Evolutionary conservation across 371 early-diverging fungal species (phyloP).

Genomic region (Mucor velutinosus): DNA sequence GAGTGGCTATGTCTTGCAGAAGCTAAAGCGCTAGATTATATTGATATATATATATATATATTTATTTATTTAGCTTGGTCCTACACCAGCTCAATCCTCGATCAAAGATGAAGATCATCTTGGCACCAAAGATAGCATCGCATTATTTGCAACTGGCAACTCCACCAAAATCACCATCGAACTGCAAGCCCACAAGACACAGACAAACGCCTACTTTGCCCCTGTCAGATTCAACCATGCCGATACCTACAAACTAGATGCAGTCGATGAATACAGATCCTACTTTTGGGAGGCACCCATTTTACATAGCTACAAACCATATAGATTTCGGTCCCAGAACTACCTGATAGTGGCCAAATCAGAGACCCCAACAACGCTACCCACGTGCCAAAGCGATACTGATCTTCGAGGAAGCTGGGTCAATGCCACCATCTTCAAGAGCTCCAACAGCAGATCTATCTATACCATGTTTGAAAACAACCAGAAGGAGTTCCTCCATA

Average conservation of each 20-base stretch:
- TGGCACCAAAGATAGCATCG: conserved; percentile 42
- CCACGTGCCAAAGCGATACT: conserved; percentile 24
- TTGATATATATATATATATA: neutral
- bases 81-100: conserved; percentile 36
- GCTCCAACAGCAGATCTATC: conserved; percentile 23
- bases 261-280: conserved; percentile 37
- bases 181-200: conserved; percentile 33
- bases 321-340: conserved; percentile 31
- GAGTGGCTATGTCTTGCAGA: neutral
- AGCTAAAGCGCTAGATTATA: neutral
- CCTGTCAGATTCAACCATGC: conserved; percentile 33
- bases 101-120: conserved; percentile 32
- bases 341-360: conserved; percentile 23
- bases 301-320: conserved; percentile 37
- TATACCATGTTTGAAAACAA: conserved; percentile 40
- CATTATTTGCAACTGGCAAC: conserved; percentile 34
- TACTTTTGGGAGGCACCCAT: conserved; percentile 48
- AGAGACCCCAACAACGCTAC: conserved; percentile 2
- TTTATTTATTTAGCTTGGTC: conserved; percentile 33
- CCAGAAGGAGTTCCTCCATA: conserved; percentile 33
- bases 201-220: conserved; percentile 41
- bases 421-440: conserved; percentile 22
- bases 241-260: conserved; percentile 34
- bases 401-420: conserved; percentile 35
- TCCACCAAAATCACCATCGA: conserved; percentile 26